phyloP scores from a whole-genome alignment of 2,329 filamentous ascomycete species.

The Pseudogymnoascus sp. region DNA sequence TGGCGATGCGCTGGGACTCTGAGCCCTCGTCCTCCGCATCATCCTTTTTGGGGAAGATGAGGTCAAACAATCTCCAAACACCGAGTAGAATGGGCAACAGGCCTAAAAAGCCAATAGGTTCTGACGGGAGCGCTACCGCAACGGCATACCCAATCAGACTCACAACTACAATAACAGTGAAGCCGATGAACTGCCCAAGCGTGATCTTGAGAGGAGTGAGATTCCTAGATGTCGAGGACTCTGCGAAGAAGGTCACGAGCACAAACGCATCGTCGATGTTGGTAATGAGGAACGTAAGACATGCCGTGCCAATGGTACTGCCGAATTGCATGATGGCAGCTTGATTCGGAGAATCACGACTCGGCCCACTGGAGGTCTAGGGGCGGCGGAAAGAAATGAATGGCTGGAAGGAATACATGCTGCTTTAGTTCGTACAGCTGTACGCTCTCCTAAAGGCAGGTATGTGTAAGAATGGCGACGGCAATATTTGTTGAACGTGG shows the following conservation, averaged over 20 bases:
- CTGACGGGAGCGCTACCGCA: slow-evolving; percentile 27
- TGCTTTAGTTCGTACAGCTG: not conserved
- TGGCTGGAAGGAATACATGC: not conserved
- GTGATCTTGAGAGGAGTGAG: slow-evolving; percentile 64
- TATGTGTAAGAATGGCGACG: not conserved
- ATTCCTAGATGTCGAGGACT: slow-evolving; percentile 34
- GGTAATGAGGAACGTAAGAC: slow-evolving; percentile 20
- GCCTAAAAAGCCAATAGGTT: slow-evolving; percentile 33
- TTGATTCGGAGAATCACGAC: not conserved
- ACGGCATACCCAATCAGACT: slow-evolving; percentile 32
- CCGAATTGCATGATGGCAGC: not conserved
- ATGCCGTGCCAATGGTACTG: not conserved
- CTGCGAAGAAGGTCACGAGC: slow-evolving; percentile 33
- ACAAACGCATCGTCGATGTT: slow-evolving; percentile 32
- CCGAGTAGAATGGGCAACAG: slow-evolving; percentile 30
- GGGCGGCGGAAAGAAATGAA: not conserved
- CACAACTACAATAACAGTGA: slow-evolving; percentile 30
- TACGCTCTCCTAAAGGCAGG: not conserved
- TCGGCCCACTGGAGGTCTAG: not conserved
- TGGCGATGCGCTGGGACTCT: slow-evolving; percentile 3
- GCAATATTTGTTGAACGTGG: too few species aligned
- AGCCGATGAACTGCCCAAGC: slow-evolving; percentile 41
- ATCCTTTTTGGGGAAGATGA: slow-evolving; percentile 16
- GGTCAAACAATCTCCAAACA: slow-evolving; percentile 24
- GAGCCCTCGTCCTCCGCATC: slow-evolving; percentile 14